Conservation (phyloP, 2,329 filamentous ascomycete genomes). For the Aquanectria penicillioides region DNA sequence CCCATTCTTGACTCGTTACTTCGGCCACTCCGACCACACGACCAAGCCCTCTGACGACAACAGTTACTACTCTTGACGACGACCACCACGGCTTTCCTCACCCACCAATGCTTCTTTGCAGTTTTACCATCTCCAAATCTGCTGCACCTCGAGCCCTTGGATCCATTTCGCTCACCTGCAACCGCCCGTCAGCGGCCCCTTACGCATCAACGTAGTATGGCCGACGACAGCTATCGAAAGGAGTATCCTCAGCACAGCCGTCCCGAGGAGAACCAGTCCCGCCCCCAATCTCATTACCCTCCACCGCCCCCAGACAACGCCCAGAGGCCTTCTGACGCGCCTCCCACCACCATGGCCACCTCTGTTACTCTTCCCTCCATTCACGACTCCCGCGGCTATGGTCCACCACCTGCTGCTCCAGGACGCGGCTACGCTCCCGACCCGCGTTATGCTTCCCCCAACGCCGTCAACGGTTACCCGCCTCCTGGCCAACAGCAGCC, state of each 20-base stretch:
- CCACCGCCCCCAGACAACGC: slow-evolving; percentile 52
- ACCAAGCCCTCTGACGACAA: slow-evolving; percentile 12
- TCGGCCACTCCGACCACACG: slow-evolving; percentile 30
- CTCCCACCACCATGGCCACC: slow-evolving; percentile 52
- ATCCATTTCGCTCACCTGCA: slow-evolving; percentile 31
- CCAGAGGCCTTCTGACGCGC: slow-evolving; percentile 44
- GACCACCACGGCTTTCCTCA: slow-evolving; percentile 3
- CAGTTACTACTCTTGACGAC: slow-evolving; percentile 7
- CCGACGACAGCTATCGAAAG: slow-evolving; percentile 51
- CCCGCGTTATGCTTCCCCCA: slow-evolving; percentile 55
- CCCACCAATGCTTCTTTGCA: slow-evolving; percentile 35
- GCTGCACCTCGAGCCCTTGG: slow-evolving; percentile 22
- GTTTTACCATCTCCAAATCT: slow-evolving; percentile 16
- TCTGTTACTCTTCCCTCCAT: slow-evolving; percentile 61
- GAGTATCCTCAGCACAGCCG: slow-evolving; percentile 49
- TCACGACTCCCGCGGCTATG: slow-evolving; percentile 55
- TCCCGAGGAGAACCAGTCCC: slow-evolving; percentile 54
- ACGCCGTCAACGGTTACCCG: slow-evolving; percentile 58
- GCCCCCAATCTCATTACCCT: slow-evolving; percentile 51
- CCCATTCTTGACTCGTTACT: slow-evolving; percentile 35
- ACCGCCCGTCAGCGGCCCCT: slow-evolving; percentile 39
- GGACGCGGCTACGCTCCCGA: slow-evolving; percentile 47
- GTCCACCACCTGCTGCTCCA: slow-evolving; percentile 44
- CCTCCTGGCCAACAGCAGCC: slow-evolving; percentile 45
- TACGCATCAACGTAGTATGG: slow-evolving; percentile 48